phyloP scores from a whole-genome alignment of 164 flowering plant species.

The Piper longum region DNA sequence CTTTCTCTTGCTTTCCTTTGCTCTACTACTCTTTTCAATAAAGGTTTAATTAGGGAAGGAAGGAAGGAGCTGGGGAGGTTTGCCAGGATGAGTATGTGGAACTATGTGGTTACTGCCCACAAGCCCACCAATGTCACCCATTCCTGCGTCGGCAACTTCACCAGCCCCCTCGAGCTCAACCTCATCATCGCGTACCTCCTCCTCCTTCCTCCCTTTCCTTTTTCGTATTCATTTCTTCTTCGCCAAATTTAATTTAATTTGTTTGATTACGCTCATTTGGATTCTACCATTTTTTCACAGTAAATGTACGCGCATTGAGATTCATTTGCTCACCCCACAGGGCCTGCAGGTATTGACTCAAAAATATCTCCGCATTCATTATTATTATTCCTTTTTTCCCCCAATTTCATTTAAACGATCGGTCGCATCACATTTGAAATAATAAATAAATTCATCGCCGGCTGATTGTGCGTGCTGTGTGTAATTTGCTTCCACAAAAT shows the following conservation, averaged over 20 bases:
- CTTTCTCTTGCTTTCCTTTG: not conserved
- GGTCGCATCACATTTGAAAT: no score
- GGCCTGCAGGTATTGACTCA: constrained; percentile 64
- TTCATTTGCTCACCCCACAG: constrained; percentile 79
- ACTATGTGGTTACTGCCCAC: constrained; percentile 94
- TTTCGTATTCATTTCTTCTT: not conserved
- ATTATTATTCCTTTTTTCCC: not conserved
- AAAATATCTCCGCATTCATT: not conserved
- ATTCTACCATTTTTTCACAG: constrained; percentile 24
- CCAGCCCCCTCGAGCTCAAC: constrained; percentile 84
- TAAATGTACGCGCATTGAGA: constrained; percentile 94
- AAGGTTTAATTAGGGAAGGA: not conserved
- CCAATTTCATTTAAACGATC: no score
- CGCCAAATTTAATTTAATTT: not conserved
- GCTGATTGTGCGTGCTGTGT: no score
- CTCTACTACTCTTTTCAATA: not conserved
- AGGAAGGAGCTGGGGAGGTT: not conserved
- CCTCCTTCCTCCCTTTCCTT: constrained; percentile 1
- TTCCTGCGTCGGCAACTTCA: constrained; percentile 97
- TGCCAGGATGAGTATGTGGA: constrained; percentile 67
- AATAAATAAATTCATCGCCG: no score
- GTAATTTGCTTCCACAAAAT: no score
- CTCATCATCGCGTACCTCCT: constrained; percentile 76
- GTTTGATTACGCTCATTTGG: not conserved
- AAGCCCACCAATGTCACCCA: constrained; percentile 91